These are phyloP conservation scores for Podospora fimiseda DNA, from an alignment of 495 filamentous ascomycete genomes.

Conservation along the genomic window DNA sequence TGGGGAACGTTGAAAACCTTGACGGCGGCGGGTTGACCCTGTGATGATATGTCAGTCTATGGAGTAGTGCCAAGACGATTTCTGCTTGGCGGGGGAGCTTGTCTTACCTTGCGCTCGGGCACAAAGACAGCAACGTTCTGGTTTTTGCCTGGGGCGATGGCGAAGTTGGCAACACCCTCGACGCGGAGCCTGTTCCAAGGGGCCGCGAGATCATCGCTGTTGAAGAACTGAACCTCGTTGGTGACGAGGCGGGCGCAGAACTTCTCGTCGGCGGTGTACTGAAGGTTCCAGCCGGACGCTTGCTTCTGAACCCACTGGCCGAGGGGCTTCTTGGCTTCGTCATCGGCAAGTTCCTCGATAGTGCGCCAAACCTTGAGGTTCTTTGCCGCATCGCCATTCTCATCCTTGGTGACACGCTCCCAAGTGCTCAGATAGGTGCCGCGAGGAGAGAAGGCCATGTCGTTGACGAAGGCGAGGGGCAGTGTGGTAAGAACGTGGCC, in stretches of 20 bases:
- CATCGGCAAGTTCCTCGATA: constrained; percentile 48
- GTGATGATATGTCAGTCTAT: constrained; percentile 12
- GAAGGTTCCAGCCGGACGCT: constrained; percentile 93
- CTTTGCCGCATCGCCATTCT: constrained; percentile 84
- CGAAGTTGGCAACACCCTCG: constrained; percentile 88
- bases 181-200: constrained; percentile 93
- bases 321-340: constrained; percentile 62
- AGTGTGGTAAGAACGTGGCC: constrained; percentile 73
- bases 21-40: constrained; percentile 87
- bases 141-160: constrained; percentile 78
- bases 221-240: constrained; percentile 95
- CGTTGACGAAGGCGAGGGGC: constrained; percentile 74
- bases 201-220: constrained; percentile 72
- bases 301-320: constrained; percentile 91
- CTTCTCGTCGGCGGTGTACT: constrained; percentile 88
- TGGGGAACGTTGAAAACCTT: constrained; percentile 91
- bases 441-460: constrained; percentile 86
- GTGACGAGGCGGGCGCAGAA: constrained; percentile 90
- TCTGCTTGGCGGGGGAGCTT: not conserved
- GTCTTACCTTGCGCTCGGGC: constrained; percentile 81
- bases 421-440: constrained; percentile 93
- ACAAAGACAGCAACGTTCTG: constrained; percentile 88
- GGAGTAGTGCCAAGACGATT: not conserved
- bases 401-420: constrained; percentile 90
- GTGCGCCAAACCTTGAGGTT: constrained; percentile 96